Evolutionary conservation across 1,284 basidiomycete genomes (phyloP).

Genomic region (Mrakiaceae sp.): DNA sequence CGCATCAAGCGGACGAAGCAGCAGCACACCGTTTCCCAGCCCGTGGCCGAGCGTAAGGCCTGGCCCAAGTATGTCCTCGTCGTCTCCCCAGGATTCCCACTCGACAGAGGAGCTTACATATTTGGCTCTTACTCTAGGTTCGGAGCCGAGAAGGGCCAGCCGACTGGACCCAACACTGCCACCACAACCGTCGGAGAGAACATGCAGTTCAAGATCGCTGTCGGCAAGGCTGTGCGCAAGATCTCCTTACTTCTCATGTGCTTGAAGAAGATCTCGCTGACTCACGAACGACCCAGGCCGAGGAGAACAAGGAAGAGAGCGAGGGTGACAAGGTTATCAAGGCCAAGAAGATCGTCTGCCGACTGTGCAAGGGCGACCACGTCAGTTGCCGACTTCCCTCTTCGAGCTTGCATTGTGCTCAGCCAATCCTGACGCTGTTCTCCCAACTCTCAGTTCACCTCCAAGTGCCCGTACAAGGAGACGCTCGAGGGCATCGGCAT

Average conservation of each 20-base stretch:
- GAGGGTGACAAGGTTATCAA: constrained; percentile 61
- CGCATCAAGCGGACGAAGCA: constrained; percentile 78
- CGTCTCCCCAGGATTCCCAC: neutral
- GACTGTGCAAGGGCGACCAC: constrained; percentile 92
- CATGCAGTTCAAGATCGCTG: constrained; percentile 69
- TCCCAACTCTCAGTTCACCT: constrained; percentile 51
- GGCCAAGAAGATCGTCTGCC: constrained; percentile 76
- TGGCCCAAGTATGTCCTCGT: constrained; percentile 57
- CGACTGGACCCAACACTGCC: constrained; percentile 78
- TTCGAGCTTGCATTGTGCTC: neutral
- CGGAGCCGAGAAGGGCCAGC: constrained; percentile 78
- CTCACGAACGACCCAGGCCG: constrained; percentile 34
- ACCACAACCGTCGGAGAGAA: constrained; percentile 96
- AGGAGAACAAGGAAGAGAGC: constrained; percentile 58
- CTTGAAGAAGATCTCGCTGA: constrained; percentile 24
- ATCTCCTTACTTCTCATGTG: neutral
- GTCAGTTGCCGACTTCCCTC: neutral
- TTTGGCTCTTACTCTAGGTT: constrained; percentile 41
- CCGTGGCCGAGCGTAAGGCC: constrained; percentile 81
- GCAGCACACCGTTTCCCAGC: constrained; percentile 85
- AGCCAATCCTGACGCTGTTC: neutral
- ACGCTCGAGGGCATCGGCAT: constrained; percentile 54
- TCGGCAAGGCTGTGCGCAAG: constrained; percentile 39
- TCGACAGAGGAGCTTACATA: neutral
- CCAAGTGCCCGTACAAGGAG: constrained; percentile 97